Base-by-base conservation (phyloP, 2,329 filamentous ascomycete species). In the Sordariomycetes sp. region DNA sequence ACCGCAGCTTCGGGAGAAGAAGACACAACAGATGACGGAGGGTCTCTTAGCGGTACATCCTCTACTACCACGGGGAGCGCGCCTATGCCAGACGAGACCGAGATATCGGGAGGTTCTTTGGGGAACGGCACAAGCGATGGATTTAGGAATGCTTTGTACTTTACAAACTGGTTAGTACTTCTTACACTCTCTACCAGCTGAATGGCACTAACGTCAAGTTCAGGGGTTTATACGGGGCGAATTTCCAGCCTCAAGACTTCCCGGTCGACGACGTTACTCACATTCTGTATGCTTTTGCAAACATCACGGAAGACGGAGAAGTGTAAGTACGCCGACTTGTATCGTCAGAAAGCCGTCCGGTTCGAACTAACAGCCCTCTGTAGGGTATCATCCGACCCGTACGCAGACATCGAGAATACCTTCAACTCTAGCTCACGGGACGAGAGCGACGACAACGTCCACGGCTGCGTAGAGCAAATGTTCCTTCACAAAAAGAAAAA, bases 381-480 rank as follows among this genome's bases (percentile, higher is more conserved):
- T 71, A 70, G 68, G 7, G 63, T 64, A 71, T 75, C 87, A 8
- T 83, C 81, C 2, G 84, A 89, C 64, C 65, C 74, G 1, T 85
- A 76, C 65, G 76, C 83, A 12, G 85, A 91, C 59, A 61, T 75
- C 0, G 75, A 90, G 56, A 89, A 51, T 20, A 34, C 32, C 0
- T 73, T 70, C 13, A 88, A 92, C 66, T 62, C 80, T 17, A n/a
- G 39, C 39, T 17, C 39, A 1, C 80, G 76, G 75, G 76, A 76
- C 28, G 79, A 82, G 58, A 60, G 59, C 7, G 73, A 81, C 4
- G 81, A 73, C 59, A 90, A 45, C 39, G 81, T 84, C 55, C 90
- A 90, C 64, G 90, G 90, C 48, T 86, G 82, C 65, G 69, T 90
- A 61, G 90, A 90, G 71, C 87, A 92, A 66, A 73, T 95, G 1